phyloP scores from a whole-genome alignment of 2,329 filamentous ascomycete genomes.

The Colletotrichum echinochloae region DNA sequence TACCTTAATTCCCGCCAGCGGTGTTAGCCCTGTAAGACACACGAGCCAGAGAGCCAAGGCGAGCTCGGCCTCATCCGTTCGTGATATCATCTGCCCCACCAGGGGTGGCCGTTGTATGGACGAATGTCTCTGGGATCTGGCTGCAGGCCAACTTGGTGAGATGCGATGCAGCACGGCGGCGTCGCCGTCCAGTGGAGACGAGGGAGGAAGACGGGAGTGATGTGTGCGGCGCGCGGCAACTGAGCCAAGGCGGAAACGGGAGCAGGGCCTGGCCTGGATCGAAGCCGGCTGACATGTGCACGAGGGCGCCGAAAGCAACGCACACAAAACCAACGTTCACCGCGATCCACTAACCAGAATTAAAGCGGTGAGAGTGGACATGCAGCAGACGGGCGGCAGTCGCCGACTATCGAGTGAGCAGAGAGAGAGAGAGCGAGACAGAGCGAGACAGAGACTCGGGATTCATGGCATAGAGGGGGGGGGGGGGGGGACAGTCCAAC shows the following conservation, averaged over 20 bases:
- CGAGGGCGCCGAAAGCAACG: too few species aligned
- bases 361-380: neutral
- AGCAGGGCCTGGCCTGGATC: neutral
- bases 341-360: too few species aligned
- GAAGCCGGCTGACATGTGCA: conserved; percentile 2
- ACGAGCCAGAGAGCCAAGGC: neutral
- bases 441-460: neutral
- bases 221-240: neutral
- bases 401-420: neutral
- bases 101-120: conserved; percentile 4
- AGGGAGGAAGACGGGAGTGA: neutral
- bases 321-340: neutral
- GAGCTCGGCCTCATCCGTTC: conserved; percentile 21
- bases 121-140: conserved; percentile 1
- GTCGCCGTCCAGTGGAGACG: neutral
- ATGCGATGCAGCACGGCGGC: neutral
- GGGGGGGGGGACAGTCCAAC: neutral
- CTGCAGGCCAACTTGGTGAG: neutral
- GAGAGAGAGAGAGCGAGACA: too few species aligned
- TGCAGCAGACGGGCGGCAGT: neutral
- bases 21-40: neutral
- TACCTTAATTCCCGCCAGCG: conserved; percentile 12
- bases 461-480: neutral
- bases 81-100: conserved; percentile 26
- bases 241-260: neutral